phyloP scores from a whole-genome alignment of 164 flowering plant genomes.

The Houttuynia cordata region DNA sequence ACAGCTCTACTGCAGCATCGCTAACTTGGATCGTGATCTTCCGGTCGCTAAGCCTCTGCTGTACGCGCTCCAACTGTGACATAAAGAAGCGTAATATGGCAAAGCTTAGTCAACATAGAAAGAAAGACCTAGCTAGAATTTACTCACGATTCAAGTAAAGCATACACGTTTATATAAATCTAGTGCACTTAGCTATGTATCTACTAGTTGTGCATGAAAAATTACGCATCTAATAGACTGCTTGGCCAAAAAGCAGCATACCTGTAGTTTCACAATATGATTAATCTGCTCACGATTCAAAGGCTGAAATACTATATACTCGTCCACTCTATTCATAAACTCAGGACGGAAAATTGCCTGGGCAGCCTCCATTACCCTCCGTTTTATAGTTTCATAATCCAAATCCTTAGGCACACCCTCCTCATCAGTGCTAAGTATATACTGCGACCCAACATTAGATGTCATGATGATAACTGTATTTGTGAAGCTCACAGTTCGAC shows the following conservation, averaged over 20 bases:
- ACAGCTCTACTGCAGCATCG: constrained; percentile 65
- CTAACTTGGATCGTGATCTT: constrained; percentile 68
- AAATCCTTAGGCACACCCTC: constrained; percentile 32
- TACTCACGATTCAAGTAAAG: too few species aligned
- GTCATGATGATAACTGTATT: constrained; percentile 96
- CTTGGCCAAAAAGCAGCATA: constrained; percentile 8
- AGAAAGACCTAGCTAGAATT: neutral
- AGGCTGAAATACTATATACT: constrained; percentile 95
- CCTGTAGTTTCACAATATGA: constrained; percentile 83
- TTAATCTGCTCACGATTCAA: constrained; percentile 74
- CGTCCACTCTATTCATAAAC: constrained; percentile 96
- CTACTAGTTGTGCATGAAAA: too few species aligned
- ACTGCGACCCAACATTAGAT: constrained; percentile 95
- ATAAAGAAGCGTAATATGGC: neutral
- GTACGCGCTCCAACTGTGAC: constrained; percentile 79
- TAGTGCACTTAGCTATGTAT: too few species aligned
- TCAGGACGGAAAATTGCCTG: constrained; percentile 86
- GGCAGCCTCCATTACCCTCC: constrained; percentile 91
- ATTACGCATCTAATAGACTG: too few species aligned
- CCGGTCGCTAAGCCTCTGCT: constrained; percentile 62
- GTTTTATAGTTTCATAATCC: constrained; percentile 71
- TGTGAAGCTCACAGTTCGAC: constrained; percentile 92
- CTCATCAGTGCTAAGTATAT: constrained; percentile 67
- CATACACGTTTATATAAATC: too few species aligned
- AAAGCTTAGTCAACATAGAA: too few species aligned